Conservation (phyloP, 1,284 basidiomycete genomes). For the Quambalaria eucalypti region DNA sequence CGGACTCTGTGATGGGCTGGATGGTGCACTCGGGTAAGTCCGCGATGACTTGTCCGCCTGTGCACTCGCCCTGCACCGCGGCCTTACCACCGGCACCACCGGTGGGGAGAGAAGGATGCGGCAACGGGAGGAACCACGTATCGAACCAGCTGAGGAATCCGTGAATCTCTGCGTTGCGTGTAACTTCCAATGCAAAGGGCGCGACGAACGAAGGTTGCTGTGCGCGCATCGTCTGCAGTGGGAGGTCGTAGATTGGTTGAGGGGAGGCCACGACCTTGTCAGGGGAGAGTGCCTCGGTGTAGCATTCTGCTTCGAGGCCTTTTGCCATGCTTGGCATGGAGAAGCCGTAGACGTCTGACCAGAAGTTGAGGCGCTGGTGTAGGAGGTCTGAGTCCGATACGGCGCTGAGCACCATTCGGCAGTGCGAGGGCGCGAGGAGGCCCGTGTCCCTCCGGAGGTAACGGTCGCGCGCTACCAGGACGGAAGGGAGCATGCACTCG, state of each 20-base stretch:
- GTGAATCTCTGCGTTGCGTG: slow-evolving; percentile 14
- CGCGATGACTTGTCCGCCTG: slow-evolving; percentile 9
- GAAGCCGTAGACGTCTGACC: slow-evolving; percentile 77
- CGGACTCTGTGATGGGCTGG: slow-evolving; percentile 9
- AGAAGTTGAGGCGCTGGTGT: slow-evolving; percentile 75
- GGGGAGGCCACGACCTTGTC: slow-evolving; percentile 23
- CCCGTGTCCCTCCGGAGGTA: slow-evolving; percentile 62
- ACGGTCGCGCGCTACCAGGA: slow-evolving; percentile 72
- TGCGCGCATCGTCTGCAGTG: slow-evolving; percentile 22
- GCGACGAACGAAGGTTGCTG: slow-evolving; percentile 45
- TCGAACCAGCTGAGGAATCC: slow-evolving; percentile 45
- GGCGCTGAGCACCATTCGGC: slow-evolving; percentile 70
- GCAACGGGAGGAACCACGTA: slow-evolving; percentile 37
- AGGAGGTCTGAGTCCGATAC: slow-evolving; percentile 66
- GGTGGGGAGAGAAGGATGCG: not conserved
- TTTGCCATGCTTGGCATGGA: slow-evolving; percentile 36
- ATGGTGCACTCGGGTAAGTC: slow-evolving; percentile 19
- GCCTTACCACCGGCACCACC: not conserved
- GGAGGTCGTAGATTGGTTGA: slow-evolving; percentile 30
- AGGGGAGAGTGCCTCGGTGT: slow-evolving; percentile 27
- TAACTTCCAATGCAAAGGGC: slow-evolving; percentile 20
- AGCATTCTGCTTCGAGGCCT: slow-evolving; percentile 38
- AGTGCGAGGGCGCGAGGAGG: slow-evolving; percentile 86
- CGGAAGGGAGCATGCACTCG: slow-evolving; percentile 95
- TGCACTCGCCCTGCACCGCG: slow-evolving; percentile 3